Conservation (phyloP, 2,329 filamentous ascomycete genomes). For the Dothideomycetidae sp. region DNA sequence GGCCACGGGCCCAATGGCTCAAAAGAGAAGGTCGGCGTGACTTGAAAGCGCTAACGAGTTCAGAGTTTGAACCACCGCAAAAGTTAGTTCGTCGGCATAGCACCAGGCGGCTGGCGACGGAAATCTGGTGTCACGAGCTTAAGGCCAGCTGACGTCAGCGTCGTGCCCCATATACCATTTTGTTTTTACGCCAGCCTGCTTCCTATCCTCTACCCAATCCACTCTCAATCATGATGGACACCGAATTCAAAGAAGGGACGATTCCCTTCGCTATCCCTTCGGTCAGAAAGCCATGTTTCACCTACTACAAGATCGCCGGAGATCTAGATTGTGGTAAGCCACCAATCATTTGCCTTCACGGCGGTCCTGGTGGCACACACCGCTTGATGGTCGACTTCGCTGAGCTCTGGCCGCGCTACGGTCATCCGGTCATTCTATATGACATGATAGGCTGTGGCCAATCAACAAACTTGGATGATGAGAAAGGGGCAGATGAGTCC, state of each 20-base stretch:
- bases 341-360: neutral
- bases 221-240: too few species aligned
- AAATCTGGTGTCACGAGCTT: too few species aligned
- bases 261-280: neutral
- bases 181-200: too few species aligned
- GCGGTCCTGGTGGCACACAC: neutral
- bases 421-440: neutral
- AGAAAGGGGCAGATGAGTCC: neutral
- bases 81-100: too few species aligned
- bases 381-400: neutral
- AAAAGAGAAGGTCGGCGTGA: too few species aligned
- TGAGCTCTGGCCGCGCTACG: neutral
- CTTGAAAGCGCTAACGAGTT: too few species aligned
- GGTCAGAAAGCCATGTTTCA: neutral
- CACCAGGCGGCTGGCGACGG: too few species aligned
- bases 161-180: too few species aligned
- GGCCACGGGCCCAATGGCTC: too few species aligned
- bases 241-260: constrained; percentile 1
- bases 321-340: neutral
- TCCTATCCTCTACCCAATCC: too few species aligned
- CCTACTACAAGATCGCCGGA: neutral
- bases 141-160: too few species aligned
- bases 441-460: neutral
- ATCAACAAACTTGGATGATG: neutral
- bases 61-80: too few species aligned